Base-by-base conservation (phyloP, 169 alveolate genomes). In the Eimeria sp. region DNA sequence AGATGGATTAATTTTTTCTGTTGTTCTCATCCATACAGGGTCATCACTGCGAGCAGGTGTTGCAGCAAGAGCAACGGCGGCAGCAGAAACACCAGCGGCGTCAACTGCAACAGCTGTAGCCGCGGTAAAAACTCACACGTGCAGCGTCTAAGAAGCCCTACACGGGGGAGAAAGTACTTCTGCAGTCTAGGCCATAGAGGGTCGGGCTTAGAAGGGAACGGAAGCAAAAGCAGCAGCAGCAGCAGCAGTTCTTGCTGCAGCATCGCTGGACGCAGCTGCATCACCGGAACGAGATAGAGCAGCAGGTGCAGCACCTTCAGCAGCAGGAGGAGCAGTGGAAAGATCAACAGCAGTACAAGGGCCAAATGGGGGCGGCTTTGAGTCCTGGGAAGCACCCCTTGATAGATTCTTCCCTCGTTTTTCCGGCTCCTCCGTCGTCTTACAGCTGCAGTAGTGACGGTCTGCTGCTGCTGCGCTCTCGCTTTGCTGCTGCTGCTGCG, bases 391-490 rank as follows among this genome's bases (percentile, higher is more conserved):
- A 70, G 80, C 80, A 87, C n/a, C 94, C 94, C 83, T 83, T 87
- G 3, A 73, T 87, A 34, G 94, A 87, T 65, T 87, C 94, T 5
- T 22, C 94, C 43, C 63, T 87, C 25, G 94, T 87, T 4, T 87
- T 87, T 54, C 94, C 94, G 7, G 94, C 94, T 10, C 94, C 94
- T 22, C 94, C 94, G 5, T 87, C 94, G 9, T 87, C 94, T 5
- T 87, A 87, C 94, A 47, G 47, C 65, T 34, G 51, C 45, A 73
- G 73, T 67, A 87, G 82, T n/a, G 82, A 70, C 63, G 94, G 94
- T 43, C 54, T 87, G 47, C 63, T 87, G 65, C 78, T 61, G 61
- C 83, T 87, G 16, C 94, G 94, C 9, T 87, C 94, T 18, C 70
- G 73, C 18, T 87, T 47, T 54, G 61, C 61, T 47, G 73, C 73